Conservation (phyloP, 805 yeast genomes). For the Sugiyamaella boreocaroliniensis region DNA sequence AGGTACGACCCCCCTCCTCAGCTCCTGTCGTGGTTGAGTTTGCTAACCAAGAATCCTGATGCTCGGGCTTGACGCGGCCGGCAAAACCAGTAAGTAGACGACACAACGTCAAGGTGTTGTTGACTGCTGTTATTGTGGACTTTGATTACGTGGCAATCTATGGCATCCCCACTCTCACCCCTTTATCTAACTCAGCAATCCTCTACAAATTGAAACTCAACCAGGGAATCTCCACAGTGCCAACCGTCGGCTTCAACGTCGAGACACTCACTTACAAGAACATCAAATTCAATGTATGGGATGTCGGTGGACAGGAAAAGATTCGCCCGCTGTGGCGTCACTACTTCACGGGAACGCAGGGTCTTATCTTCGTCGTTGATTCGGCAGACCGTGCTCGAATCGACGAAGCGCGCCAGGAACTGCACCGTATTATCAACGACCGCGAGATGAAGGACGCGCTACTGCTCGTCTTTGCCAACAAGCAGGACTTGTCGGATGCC, state of each 20-base stretch:
- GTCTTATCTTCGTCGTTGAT: conserved; percentile 85
- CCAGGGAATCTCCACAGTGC: conserved; percentile 69
- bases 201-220: conserved; percentile 77
- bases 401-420: conserved; percentile 70
- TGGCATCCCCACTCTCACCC: no score
- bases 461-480: conserved; percentile 79
- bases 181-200: conserved; percentile 38
- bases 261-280: conserved; percentile 79
- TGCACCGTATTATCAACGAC: conserved; percentile 71
- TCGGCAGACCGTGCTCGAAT: conserved; percentile 66
- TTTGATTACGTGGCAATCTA: neutral
- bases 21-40: neutral
- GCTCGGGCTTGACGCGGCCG: conserved; percentile 92
- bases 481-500: conserved; percentile 70
- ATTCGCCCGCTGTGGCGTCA: conserved; percentile 93
- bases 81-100: conserved; percentile 52
- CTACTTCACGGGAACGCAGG: conserved; percentile 88
- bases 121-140: neutral
- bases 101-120: neutral
- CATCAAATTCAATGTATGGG: conserved; percentile 84
- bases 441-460: conserved; percentile 77
- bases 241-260: conserved; percentile 91
- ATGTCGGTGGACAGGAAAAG: conserved; percentile 93
- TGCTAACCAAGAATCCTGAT: conserved; percentile 52
- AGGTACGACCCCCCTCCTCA: conserved; percentile 21